Conservation (phyloP, 2,329 filamentous ascomycete genomes). For the Trichoderma cornu-damae region DNA sequence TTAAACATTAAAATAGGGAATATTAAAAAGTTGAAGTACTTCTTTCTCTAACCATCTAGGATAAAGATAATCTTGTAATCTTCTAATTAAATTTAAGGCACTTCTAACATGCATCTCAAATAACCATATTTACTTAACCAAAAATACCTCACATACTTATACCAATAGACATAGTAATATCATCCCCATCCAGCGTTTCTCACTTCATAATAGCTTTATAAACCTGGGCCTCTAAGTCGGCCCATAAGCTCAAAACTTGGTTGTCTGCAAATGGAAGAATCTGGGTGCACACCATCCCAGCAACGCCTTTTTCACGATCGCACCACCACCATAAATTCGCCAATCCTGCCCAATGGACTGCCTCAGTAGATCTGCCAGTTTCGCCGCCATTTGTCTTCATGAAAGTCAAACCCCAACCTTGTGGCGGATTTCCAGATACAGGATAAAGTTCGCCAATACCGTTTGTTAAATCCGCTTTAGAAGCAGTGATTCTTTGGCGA, state of each 20-base stretch:
- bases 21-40: too few species aligned
- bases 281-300: slow-evolving; percentile 4
- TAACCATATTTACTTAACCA: too few species aligned
- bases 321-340: slow-evolving; percentile 11
- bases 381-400: background rate
- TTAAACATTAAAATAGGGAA: too few species aligned
- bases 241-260: background rate
- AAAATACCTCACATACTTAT: too few species aligned
- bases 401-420: slow-evolving; percentile 10
- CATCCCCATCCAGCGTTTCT: background rate
- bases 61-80: too few species aligned
- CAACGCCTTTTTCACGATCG: slow-evolving; percentile 5
- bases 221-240: background rate
- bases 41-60: too few species aligned
- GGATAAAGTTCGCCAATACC: background rate
- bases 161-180: background rate
- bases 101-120: too few species aligned
- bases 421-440: background rate
- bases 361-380: background rate
- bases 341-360: background rate
- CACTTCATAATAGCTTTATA: background rate
- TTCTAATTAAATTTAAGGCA: too few species aligned
- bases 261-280: slow-evolving; percentile 1
- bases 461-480: slow-evolving; percentile 1
- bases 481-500: background rate